Conservation (phyloP, 257 asterid species). For the Solanum phureja region DNA sequence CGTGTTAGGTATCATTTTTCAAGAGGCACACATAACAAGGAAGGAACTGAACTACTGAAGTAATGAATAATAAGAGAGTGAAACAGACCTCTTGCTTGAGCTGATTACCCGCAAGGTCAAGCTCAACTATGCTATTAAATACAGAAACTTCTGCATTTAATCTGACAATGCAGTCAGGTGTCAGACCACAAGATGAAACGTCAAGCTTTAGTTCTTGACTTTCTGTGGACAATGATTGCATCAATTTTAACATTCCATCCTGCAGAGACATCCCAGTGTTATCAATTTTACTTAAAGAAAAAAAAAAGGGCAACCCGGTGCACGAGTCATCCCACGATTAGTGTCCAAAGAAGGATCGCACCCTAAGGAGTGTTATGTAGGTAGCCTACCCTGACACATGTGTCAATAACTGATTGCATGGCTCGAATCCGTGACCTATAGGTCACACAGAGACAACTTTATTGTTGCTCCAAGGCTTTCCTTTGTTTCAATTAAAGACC, state of each 20-base stretch:
- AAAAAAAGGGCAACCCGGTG: neutral
- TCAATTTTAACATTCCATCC: slow-evolving; percentile 69
- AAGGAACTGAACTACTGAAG: neutral
- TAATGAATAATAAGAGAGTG: neutral
- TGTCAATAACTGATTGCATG: neutral
- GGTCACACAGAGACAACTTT: neutral
- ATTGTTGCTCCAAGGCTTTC: neutral
- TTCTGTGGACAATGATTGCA: slow-evolving; percentile 58
- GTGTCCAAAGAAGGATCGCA: neutral
- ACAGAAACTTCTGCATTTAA: slow-evolving; percentile 44
- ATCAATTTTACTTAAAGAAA: slow-evolving; percentile 1
- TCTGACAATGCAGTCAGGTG: slow-evolving; percentile 34
- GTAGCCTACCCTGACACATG: neutral
- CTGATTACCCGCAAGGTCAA: slow-evolving; percentile 83
- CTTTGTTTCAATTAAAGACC: neutral
- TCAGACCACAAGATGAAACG: slow-evolving; percentile 60
- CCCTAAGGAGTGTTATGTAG: neutral
- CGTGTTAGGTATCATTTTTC: neutral
- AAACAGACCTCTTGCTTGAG: slow-evolving; percentile 58
- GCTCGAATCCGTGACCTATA: neutral
- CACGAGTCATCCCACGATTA: neutral
- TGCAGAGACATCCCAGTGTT: slow-evolving; percentile 23
- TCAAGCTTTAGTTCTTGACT: slow-evolving; percentile 71
- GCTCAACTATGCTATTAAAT: slow-evolving; percentile 47
- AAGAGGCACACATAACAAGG: neutral